A percentile compares a stretch with the other conserved stretches of the same genome.
These are phyloP conservation scores for Hanseniaspora valbyensis DNA, from an alignment of 805 yeast genomes.

Conservation along the genomic window DNA sequence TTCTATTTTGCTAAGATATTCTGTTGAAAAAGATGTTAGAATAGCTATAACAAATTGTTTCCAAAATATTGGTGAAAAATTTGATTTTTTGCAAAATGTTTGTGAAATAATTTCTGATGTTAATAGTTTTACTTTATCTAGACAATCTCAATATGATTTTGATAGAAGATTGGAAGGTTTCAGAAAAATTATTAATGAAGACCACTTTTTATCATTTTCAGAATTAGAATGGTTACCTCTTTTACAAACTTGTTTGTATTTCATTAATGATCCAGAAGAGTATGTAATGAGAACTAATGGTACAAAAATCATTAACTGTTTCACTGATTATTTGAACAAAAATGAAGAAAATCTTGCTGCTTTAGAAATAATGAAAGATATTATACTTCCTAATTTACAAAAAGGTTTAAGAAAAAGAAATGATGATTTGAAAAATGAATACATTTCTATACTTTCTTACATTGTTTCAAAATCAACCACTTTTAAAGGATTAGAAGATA, in stretches of 20 bases:
- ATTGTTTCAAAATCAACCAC: slow-evolving; percentile 40
- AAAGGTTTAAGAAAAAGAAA: slow-evolving; percentile 50
- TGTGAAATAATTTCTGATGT: slow-evolving; percentile 49
- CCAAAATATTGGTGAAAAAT: slow-evolving; percentile 44
- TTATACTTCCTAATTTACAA: slow-evolving; percentile 55
- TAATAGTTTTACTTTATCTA: slow-evolving; percentile 53
- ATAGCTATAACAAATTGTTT: slow-evolving; percentile 50
- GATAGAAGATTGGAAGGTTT: slow-evolving; percentile 62
- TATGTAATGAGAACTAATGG: slow-evolving; percentile 72
- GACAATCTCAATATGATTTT: slow-evolving; percentile 69
- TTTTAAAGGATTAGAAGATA: slow-evolving; percentile 46
- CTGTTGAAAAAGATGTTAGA: slow-evolving; percentile 53
- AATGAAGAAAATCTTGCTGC: slow-evolving; percentile 25
- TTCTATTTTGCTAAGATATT: slow-evolving; percentile 48
- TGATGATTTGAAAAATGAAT: slow-evolving; percentile 63
- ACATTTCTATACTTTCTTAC: slow-evolving; percentile 53
- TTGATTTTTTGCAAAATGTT: slow-evolving; percentile 35
- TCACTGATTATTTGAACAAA: slow-evolving; percentile 42
- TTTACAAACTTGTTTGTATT: slow-evolving; percentile 54
- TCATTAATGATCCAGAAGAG: slow-evolving; percentile 68
- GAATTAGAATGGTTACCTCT: slow-evolving; percentile 70
- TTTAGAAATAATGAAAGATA: slow-evolving; percentile 35
- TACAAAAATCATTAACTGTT: slow-evolving; percentile 48
- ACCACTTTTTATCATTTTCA: slow-evolving; percentile 34
- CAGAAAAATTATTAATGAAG: slow-evolving; percentile 47